Base-by-base conservation (phyloP, 371 early-diverging fungal genomes). In the Mucor racemosus region DNA sequence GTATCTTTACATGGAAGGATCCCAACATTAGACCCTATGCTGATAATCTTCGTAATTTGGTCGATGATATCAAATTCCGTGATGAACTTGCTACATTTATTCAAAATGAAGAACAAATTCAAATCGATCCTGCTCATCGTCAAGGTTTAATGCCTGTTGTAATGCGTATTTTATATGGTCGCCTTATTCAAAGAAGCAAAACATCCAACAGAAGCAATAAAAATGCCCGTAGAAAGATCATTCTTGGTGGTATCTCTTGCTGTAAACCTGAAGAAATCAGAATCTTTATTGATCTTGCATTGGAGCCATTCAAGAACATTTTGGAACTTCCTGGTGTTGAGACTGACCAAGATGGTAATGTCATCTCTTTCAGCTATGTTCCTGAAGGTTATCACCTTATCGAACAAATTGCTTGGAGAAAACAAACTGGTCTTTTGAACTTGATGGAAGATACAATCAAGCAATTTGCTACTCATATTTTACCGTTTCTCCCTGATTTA, bases 21-120 rank as follows among this genome's bases (percentile, higher is more conserved):
- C 82, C 85, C 0, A 83, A 88, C 15, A 65, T 97, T 34, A 69
- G 72, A 8, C 89, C 88, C 13, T 94, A 94, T 66, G 84, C 84
- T 11, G 95, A 94, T 38, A 85, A 90, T 40, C 77, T 97, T 60
- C 81, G 86, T 58, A 88, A 86, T 31, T 70, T 97, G 56, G 69
- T 92, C 13, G 91, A 94, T 44, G 97, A 97, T n/a, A 76, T 83
- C 57, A 91, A 88, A 65, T 96, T 96, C 88, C 91, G 97, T 31
- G 97, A 97, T 66, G 90, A 90, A 65, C 79, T 99, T 26, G 76
- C 92, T 15, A 88, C 89, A 1, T 87, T 96, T 38, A 81, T 91
- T 53, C 75, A 94, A 35, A 84, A 83, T 7, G 69, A 84, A 31
- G 85, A 89, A 36, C 80, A 79, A 35, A 78, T 76, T 7, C 76